Evolutionary conservation across 805 yeast genomes (phyloP), one percentile per base, ranked within the genome.

Genomic region (Hanseniaspora osmophila): DNA sequence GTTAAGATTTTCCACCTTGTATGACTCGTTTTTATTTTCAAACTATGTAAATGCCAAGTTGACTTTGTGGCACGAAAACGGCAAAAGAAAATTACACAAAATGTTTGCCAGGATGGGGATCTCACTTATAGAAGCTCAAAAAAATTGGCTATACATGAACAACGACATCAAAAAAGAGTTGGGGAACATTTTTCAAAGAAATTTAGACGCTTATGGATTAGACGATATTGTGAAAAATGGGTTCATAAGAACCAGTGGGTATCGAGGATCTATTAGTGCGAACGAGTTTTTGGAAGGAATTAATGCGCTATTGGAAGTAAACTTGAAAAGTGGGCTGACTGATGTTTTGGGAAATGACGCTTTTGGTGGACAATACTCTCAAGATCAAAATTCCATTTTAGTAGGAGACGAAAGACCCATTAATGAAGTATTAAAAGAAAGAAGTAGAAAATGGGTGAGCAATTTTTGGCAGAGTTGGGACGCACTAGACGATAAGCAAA

Each of bases 31-130:
- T 62, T 75, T 77, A 56, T 92, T 88, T 59, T 85, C 95, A n/a
- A 80, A 86, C 49, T 90, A 80, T 56, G 87, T 90, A 32, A 85
- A 88, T 55, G 83, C 97, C 11, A 84, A 87, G 58, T 66, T 92
- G 47, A 78, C 78, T 47, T 66, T 92, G 35, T 92, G 96, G 92
- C 81, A 88, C 30, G 95, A 85, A 56, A 88, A 83, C 47, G 98
- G 99, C 6, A 74, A 80, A 52, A 86, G 84, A 57, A 74, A 78
- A 51, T 66, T 92, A 43, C 94, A 88, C 58, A 86, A 87, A 54
- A 72, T 92, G 75, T 85, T 92, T 65, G 98, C 98, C 1, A 76
- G 83, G 54, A 92, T 94, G 96, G 98, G 98, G 7, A 81, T 92
- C 6, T 80, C 96, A 0, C 67, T 92, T 42, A 80, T 77, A 6